These are phyloP conservation scores for Linderniella brevidens DNA, from an alignment of 257 asterid species.

Conservation along the genomic window DNA sequence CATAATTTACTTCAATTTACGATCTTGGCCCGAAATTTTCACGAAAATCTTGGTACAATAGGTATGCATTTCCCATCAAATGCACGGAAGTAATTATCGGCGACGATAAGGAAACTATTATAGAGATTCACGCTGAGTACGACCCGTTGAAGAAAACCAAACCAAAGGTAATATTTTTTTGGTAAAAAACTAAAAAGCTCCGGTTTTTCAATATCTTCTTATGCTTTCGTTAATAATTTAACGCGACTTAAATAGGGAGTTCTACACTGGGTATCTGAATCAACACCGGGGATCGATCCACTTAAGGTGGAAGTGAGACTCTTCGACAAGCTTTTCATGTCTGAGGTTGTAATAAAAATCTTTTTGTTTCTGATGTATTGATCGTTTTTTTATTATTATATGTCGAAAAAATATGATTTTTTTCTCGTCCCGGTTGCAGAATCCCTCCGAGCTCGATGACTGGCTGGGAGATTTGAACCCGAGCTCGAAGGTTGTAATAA, in stretches of 20 bases:
- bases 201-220: no score
- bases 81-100: constrained; percentile 61
- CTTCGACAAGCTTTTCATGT: constrained; percentile 57
- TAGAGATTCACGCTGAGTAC: constrained; percentile 64
- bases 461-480: constrained; percentile 80
- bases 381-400: neutral
- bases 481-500: constrained; percentile 42
- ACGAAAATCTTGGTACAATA: constrained; percentile 13
- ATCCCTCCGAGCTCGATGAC: constrained; percentile 72
- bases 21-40: neutral
- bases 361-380: neutral
- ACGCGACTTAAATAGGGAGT: constrained; percentile 38
- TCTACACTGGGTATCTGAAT: constrained; percentile 84
- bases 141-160: constrained; percentile 67
- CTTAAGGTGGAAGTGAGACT: constrained; percentile 72
- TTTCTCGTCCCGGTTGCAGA: constrained; percentile 20
- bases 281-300: constrained; percentile 54
- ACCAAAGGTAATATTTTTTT: constrained; percentile 52
- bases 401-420: constrained; percentile 2
- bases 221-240: no score
- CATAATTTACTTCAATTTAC: neutral
- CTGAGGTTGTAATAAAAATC: constrained; percentile 43
- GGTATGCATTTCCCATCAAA: constrained; percentile 86
- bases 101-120: constrained; percentile 48
- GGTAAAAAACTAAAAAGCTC: no score